Evolutionary conservation across 352 stramenopile species (phyloP).

Genomic region (Phytophthora vignae): DNA sequence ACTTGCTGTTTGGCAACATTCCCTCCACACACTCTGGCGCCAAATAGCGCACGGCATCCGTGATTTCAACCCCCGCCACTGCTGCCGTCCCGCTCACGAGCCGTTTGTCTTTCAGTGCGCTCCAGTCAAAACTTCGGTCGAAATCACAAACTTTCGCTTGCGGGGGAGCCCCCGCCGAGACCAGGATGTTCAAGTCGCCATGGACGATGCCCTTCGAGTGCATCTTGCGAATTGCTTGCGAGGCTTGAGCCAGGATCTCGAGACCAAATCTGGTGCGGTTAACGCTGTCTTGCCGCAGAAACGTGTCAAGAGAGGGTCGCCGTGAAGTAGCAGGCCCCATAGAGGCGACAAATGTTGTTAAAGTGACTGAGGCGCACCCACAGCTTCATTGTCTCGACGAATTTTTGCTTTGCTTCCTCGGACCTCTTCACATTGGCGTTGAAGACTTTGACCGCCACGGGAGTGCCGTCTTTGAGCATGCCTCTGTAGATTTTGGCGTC

Average conservation of each 20-base stretch:
- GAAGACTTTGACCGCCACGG: not conserved
- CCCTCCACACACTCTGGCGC: not conserved
- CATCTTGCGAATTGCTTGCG: not conserved
- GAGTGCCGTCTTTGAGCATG: not conserved
- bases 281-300: not conserved
- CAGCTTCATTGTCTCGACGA: not conserved
- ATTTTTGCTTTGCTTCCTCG: not conserved
- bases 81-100: not conserved
- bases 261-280: not conserved
- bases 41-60: constrained; percentile 1
- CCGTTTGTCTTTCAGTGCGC: not conserved
- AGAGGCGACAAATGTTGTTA: not conserved
- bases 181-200: not conserved
- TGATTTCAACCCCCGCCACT: not conserved
- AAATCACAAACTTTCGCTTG: not conserved
- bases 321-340: not conserved
- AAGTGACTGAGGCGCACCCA: not conserved
- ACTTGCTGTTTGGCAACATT: not conserved
- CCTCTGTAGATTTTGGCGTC: too few relatives aligned
- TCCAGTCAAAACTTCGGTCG: constrained; percentile 1
- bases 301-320: not conserved
- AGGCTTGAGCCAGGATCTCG: not conserved
- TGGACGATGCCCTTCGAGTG: not conserved
- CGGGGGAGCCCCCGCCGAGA: not conserved
- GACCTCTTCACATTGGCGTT: not conserved